phyloP scores from a whole-genome alignment of 2,329 filamentous ascomycete species.

The Trichophyton benhamiae region DNA sequence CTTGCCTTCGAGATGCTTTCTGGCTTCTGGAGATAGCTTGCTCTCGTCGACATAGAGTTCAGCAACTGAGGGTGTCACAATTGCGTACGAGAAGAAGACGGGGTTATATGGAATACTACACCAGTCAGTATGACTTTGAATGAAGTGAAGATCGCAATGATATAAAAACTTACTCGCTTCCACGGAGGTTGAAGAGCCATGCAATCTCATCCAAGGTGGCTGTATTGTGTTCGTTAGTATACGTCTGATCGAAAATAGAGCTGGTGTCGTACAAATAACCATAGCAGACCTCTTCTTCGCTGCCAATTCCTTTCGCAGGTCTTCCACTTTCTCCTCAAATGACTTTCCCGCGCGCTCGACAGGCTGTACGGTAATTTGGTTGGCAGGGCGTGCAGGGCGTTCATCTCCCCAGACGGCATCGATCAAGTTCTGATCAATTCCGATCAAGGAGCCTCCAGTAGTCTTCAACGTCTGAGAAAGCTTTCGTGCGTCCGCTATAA shows the following conservation, averaged over 20 bases:
- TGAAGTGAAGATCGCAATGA: background rate
- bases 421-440: conserved; percentile 72
- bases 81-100: conserved; percentile 94
- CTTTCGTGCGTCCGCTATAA: conserved; percentile 53
- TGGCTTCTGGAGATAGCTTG: conserved; percentile 60
- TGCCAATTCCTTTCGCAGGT: conserved; percentile 78
- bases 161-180: conserved; percentile 53
- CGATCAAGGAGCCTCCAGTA: conserved; percentile 63
- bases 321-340: conserved; percentile 68
- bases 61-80: conserved; percentile 62
- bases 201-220: conserved; percentile 91
- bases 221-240: conserved; percentile 12
- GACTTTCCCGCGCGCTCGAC: conserved; percentile 69
- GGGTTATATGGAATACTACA: conserved; percentile 82
- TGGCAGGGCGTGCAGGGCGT: conserved; percentile 63
- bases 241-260: background rate
- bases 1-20: conserved; percentile 54
- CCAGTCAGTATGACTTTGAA: conserved; percentile 8
- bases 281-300: conserved; percentile 83
- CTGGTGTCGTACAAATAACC: conserved; percentile 51
- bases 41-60: conserved; percentile 73
- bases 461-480: conserved; percentile 77
- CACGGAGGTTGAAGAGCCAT: conserved; percentile 96
- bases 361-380: conserved; percentile 55
- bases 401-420: conserved; percentile 74